These are phyloP conservation scores for Kodamaea ohmeri DNA, from an alignment of 1,139 yeast species.

Conservation along the genomic window DNA sequence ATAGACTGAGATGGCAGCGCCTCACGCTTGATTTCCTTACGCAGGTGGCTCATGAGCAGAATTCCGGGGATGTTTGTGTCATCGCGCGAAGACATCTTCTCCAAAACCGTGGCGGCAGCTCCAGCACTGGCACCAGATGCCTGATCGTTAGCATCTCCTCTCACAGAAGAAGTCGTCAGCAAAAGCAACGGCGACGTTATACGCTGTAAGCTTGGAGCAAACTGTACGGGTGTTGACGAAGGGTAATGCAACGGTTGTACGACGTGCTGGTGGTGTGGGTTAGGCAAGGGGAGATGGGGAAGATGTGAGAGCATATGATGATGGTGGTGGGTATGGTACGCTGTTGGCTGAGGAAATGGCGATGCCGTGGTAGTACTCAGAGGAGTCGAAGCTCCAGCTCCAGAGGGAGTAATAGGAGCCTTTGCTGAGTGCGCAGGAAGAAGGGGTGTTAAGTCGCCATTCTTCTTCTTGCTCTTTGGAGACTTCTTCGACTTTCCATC, in stretches of 20 bases:
- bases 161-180: slow-evolving; percentile 43
- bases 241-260: slow-evolving; percentile 64
- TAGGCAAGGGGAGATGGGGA: slow-evolving; percentile 18
- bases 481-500: slow-evolving; percentile 31
- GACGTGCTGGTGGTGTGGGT: slow-evolving; percentile 26
- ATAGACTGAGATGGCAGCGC: slow-evolving; percentile 17
- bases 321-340: slow-evolving; percentile 16
- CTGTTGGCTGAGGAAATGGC: slow-evolving; percentile 15
- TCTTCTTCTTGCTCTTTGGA: slow-evolving; percentile 30
- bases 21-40: slow-evolving; percentile 15
- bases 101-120: slow-evolving; percentile 62
- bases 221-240: slow-evolving; percentile 66
- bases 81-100: slow-evolving; percentile 42
- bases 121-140: slow-evolving; percentile 11
- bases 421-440: slow-evolving; percentile 23
- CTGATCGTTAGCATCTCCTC: slow-evolving; percentile 1
- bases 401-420: slow-evolving; percentile 8
- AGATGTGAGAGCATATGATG: slow-evolving; percentile 26
- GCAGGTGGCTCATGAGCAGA: slow-evolving; percentile 29
- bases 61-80: slow-evolving; percentile 21
- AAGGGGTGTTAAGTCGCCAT: slow-evolving; percentile 29
- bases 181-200: slow-evolving; percentile 64
- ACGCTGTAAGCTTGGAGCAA: slow-evolving; percentile 61
- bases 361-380: slow-evolving; percentile 11
- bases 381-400: slow-evolving; percentile 7